These are phyloP conservation scores for Aspergillus tubingensis DNA, from an alignment of 2,329 filamentous ascomycete genomes.

Conservation along the genomic window DNA sequence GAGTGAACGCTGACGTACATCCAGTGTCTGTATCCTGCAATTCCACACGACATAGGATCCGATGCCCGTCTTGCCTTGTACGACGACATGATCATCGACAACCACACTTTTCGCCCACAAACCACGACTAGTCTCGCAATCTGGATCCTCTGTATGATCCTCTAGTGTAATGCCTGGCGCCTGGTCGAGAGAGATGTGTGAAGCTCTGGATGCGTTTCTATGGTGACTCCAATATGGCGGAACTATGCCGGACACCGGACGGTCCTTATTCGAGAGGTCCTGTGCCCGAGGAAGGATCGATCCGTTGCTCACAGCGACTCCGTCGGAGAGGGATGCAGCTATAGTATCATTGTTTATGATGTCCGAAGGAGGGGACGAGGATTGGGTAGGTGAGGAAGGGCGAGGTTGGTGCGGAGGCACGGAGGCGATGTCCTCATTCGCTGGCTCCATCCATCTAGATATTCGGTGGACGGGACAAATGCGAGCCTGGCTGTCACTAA, in stretches of 20 bases:
- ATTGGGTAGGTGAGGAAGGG: constrained; percentile 24
- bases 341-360: constrained; percentile 14
- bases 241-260: constrained; percentile 35
- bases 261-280: constrained; percentile 25
- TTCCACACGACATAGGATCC: constrained; percentile 98
- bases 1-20: constrained; percentile 55
- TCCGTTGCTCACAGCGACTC: constrained; percentile 15
- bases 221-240: constrained; percentile 52
- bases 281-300: constrained; percentile 15
- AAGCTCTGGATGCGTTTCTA: constrained; percentile 44
- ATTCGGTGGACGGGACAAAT: constrained; percentile 11
- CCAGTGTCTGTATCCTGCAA: constrained; percentile 81
- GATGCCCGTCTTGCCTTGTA: constrained; percentile 60
- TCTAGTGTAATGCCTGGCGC: constrained; percentile 59
- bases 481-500: constrained; percentile 16
- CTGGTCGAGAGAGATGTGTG: constrained; percentile 41
- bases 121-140: constrained; percentile 57
- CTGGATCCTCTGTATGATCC: constrained; percentile 62
- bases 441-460: constrained; percentile 47
- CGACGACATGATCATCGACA: constrained; percentile 64
- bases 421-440: constrained; percentile 40
- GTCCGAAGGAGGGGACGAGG: constrained; percentile 13
- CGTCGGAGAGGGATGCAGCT: constrained; percentile 12
- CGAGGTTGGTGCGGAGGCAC: constrained; percentile 32
- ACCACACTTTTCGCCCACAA: constrained; percentile 65